phyloP scores from a whole-genome alignment of 176 grass and related monocot genomes.

The Oryza meyeriana region DNA sequence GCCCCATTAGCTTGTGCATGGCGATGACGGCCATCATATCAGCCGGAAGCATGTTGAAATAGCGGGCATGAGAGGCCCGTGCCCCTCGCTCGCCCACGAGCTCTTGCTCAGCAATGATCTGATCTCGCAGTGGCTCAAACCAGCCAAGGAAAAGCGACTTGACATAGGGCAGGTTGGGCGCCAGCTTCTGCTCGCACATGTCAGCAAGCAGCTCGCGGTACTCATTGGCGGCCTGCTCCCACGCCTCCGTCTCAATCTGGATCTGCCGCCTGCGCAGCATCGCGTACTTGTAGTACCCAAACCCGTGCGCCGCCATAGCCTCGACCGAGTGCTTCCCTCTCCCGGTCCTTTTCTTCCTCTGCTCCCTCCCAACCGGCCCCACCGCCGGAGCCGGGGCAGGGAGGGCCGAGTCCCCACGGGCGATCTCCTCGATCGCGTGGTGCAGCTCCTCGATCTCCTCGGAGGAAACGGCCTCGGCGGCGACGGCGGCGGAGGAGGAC shows the following conservation, averaged over 20 bases:
- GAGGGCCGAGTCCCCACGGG: not conserved
- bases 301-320: slow-evolving; percentile 35
- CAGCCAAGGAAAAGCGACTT: slow-evolving; percentile 93
- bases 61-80: slow-evolving; percentile 28
- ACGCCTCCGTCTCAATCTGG: slow-evolving; percentile 84
- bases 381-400: not conserved
- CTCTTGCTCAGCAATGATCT: slow-evolving; percentile 64
- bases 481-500: slow-evolving; percentile 32
- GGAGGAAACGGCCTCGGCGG: slow-evolving; percentile 45
- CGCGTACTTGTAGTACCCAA: slow-evolving; percentile 42
- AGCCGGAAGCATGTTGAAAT: slow-evolving; percentile 59
- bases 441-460: slow-evolving; percentile 40
- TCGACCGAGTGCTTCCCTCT: not conserved
- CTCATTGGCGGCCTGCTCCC: slow-evolving; percentile 91
- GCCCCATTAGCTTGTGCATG: slow-evolving; percentile 97
- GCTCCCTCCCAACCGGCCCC: not conserved
- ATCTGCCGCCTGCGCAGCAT: slow-evolving; percentile 64
- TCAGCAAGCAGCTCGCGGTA: slow-evolving; percentile 76
- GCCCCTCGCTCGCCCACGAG: slow-evolving; percentile 7
- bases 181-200: slow-evolving; percentile 90
- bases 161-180: slow-evolving; percentile 87
- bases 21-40: slow-evolving; percentile 99
- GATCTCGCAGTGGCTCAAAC: slow-evolving; percentile 83
- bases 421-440: slow-evolving; percentile 25
- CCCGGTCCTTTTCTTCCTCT: not conserved